Evolutionary conservation across 1,139 yeast genomes (phyloP).

Genomic region (Blastobotrys buckinghamii): DNA sequence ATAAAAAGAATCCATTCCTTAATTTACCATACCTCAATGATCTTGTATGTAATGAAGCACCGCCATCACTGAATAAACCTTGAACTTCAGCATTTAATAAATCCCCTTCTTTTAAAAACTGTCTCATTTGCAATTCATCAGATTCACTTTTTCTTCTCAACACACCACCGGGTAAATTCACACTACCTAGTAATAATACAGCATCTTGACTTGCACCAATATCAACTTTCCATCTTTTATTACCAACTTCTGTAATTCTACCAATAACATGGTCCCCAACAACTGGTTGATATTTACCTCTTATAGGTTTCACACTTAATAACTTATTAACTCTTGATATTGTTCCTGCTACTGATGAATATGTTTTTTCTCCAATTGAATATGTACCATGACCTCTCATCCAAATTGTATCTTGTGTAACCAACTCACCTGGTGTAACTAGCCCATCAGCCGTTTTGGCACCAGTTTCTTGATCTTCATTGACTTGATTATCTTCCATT

Average conservation of each 20-base stretch:
- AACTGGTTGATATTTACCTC: slow-evolving; percentile 86
- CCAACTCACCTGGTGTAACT: slow-evolving; percentile 96
- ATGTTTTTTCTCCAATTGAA: slow-evolving; percentile 60
- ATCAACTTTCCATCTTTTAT: slow-evolving; percentile 94
- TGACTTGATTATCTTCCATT: slow-evolving; percentile 26
- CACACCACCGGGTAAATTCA: slow-evolving; percentile 96
- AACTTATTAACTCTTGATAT: slow-evolving; percentile 81
- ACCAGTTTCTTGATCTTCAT: slow-evolving; percentile 25
- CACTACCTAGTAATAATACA: slow-evolving; percentile 86
- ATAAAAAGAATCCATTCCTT: slow-evolving; percentile 79
- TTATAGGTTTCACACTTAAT: slow-evolving; percentile 76
- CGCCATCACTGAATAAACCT: slow-evolving; percentile 79
- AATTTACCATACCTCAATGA: slow-evolving; percentile 92
- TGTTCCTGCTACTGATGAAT: slow-evolving; percentile 89
- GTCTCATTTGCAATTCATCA: slow-evolving; percentile 95
- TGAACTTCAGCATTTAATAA: slow-evolving; percentile 94
- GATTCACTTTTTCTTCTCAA: slow-evolving; percentile 88
- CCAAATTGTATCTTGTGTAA: slow-evolving; percentile 94
- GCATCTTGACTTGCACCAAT: slow-evolving; percentile 94
- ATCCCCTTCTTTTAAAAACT: slow-evolving; percentile 94
- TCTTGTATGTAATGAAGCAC: slow-evolving; percentile 91
- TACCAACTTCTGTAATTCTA: slow-evolving; percentile 88
- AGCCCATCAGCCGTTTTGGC: slow-evolving; percentile 24
- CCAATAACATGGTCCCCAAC: slow-evolving; percentile 97
- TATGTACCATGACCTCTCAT: slow-evolving; percentile 99